Evolutionary conservation across 768 basidiomycete species (phyloP).

Genomic region (Rhodotorula diobovata): DNA sequence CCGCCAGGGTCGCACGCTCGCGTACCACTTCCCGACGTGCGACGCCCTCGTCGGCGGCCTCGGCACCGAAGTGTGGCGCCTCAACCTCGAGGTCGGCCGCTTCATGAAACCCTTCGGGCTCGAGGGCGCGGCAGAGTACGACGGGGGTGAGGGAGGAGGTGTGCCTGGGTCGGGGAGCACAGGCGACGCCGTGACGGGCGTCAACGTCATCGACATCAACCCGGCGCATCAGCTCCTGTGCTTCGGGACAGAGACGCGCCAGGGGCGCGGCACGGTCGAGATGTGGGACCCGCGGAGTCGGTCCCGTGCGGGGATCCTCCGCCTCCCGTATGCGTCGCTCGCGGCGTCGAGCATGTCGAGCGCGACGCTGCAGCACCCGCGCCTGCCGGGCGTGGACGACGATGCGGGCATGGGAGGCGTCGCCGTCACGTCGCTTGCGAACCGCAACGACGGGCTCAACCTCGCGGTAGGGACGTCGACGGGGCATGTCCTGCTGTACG

Average conservation of each 20-base stretch:
- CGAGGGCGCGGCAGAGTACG: constrained; percentile 50
- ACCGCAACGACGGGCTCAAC: constrained; percentile 80
- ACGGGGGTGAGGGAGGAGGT: constrained; percentile 48
- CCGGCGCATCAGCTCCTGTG: constrained; percentile 82
- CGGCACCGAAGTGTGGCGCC: constrained; percentile 80
- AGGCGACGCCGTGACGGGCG: constrained; percentile 61
- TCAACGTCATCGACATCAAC: constrained; percentile 89
- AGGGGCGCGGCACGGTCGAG: constrained; percentile 68
- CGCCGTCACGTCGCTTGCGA: constrained; percentile 72
- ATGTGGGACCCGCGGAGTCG: constrained; percentile 95
- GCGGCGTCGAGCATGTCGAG: constrained; percentile 33
- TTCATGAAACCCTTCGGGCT: constrained; percentile 77
- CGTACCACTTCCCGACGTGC: constrained; percentile 90
- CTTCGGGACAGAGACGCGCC: constrained; percentile 74
- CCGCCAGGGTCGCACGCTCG: constrained; percentile 82
- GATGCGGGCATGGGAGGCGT: neutral
- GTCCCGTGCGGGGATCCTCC: constrained; percentile 64
- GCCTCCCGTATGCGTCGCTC: constrained; percentile 49
- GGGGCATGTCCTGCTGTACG: constrained; percentile 89
- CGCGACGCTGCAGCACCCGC: constrained; percentile 19
- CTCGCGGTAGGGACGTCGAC: constrained; percentile 93
- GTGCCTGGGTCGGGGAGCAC: constrained; percentile 47
- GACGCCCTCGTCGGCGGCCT: constrained; percentile 80
- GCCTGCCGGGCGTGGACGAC: constrained; percentile 39
- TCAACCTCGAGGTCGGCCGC: constrained; percentile 91